phyloP scores from a whole-genome alignment of 495 filamentous ascomycete species.

The Aspergillus hancockii region DNA sequence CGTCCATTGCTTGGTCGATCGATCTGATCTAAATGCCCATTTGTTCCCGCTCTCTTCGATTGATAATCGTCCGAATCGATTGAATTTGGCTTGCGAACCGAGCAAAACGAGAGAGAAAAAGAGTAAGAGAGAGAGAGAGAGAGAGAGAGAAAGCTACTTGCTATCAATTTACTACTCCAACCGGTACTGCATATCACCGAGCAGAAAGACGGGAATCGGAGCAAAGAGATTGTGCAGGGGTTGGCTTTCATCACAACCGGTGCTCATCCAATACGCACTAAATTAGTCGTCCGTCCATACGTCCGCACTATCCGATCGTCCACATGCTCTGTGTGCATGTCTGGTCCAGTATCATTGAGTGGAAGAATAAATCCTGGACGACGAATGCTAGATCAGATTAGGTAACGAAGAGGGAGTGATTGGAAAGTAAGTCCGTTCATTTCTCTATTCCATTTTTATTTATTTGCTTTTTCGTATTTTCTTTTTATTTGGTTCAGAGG shows the following conservation, averaged over 20 bases:
- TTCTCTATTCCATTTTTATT: constrained; percentile 3
- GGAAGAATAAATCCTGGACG: constrained; percentile 2
- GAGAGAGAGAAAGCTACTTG: neutral
- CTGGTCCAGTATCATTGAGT: neutral
- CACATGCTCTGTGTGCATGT: constrained; percentile 12
- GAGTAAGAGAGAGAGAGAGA: too few relatives aligned
- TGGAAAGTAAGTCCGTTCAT: constrained; percentile 8
- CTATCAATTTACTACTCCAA: neutral
- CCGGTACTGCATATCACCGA: neutral
- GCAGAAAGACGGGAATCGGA: constrained; percentile 1
- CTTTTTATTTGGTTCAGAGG: neutral
- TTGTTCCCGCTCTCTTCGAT: constrained; percentile 8
- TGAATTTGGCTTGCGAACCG: neutral
- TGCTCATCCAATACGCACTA: neutral
- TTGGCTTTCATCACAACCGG: neutral
- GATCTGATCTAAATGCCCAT: constrained; percentile 2
- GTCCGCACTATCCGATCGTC: constrained; percentile 23
- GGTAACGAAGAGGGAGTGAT: constrained; percentile 2
- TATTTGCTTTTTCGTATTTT: constrained; percentile 4
- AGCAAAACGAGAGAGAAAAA: too few relatives aligned
- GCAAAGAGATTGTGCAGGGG: neutral
- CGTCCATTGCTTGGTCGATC: constrained; percentile 9
- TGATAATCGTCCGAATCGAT: neutral
- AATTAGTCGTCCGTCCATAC: constrained; percentile 14
- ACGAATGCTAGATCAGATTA: constrained; percentile 6